Evolutionary conservation across 164 flowering plant genomes (phyloP).

Genomic region (Dillenia turbinata): DNA sequence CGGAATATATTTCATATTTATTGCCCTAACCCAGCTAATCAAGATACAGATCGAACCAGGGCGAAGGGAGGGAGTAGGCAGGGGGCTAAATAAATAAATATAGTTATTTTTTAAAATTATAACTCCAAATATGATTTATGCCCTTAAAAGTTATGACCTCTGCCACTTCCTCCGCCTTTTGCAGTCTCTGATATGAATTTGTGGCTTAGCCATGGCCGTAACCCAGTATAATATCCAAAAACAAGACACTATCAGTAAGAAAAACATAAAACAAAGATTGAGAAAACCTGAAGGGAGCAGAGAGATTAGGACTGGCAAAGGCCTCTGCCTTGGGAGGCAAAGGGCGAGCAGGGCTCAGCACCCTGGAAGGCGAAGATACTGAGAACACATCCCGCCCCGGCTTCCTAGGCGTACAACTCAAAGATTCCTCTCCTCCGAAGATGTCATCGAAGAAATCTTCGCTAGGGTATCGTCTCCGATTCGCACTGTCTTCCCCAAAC

Average conservation of each 20-base stretch:
- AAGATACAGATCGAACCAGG: no score
- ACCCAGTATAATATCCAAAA: no score
- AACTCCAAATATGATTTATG: no score
- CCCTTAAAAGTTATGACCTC: no score
- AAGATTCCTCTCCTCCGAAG: slow-evolving; percentile 41
- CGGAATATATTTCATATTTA: no score
- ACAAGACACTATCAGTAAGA: not conserved
- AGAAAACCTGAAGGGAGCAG: slow-evolving; percentile 55
- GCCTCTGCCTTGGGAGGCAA: slow-evolving; percentile 34
- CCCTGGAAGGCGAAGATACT: slow-evolving; percentile 44
- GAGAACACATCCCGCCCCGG: slow-evolving; percentile 24
- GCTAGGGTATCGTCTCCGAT: slow-evolving; percentile 33
- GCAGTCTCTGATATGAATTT: no score
- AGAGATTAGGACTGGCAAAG: slow-evolving; percentile 29
- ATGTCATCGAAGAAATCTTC: slow-evolving; percentile 75
- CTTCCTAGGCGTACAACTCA: slow-evolving; percentile 31
- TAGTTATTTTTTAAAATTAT: no score
- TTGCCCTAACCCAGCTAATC: no score
- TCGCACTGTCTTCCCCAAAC: slow-evolving; percentile 53
- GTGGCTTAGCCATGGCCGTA: no score
- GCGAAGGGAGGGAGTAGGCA: no score
- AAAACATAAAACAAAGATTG: not conserved
- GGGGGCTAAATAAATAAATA: no score
- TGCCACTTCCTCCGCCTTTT: no score
- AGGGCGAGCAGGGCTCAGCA: slow-evolving; percentile 46